These are phyloP conservation scores for Dendrocalamus latiflorus DNA, from an alignment of 202 grass and related monocot species.

Conservation along the genomic window DNA sequence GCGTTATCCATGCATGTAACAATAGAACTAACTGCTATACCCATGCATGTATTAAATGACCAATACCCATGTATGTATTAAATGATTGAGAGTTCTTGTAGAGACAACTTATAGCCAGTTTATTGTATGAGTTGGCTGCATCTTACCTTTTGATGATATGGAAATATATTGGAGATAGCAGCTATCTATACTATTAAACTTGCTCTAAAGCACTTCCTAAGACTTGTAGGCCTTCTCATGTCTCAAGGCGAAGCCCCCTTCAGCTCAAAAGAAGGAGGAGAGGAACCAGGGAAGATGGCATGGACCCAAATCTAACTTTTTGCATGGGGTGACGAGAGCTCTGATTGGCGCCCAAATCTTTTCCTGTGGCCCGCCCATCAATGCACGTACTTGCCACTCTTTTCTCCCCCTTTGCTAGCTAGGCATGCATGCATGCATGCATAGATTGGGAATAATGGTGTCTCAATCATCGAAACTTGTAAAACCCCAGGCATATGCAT, in stretches of 20 bases:
- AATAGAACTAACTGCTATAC: too few species aligned
- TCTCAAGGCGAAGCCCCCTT: background rate
- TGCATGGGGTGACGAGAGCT: constrained; percentile 9
- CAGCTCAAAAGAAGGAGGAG: background rate
- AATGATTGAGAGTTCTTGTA: too few species aligned
- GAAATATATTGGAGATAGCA: too few species aligned
- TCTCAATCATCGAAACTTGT: constrained; percentile 25
- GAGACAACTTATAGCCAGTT: too few species aligned
- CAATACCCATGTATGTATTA: too few species aligned
- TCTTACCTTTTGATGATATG: too few species aligned
- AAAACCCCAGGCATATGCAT: background rate
- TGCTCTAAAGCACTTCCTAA: too few species aligned
- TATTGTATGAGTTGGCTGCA: too few species aligned
- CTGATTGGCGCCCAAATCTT: background rate
- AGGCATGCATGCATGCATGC: background rate
- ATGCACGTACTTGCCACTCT: background rate
- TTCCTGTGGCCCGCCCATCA: background rate
- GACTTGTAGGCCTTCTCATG: too few species aligned
- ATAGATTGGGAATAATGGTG: background rate
- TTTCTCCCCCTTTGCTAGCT: background rate
- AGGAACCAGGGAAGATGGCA: background rate
- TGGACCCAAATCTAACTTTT: background rate
- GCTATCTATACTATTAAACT: too few species aligned
- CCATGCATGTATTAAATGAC: too few species aligned
- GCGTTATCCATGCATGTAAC: too few species aligned